A percentile compares a stretch with the other conserved stretches of the same genome.
Evolutionary conservation across 441 rosid genomes (phyloP).

Genomic region (Omphalea diandra): DNA sequence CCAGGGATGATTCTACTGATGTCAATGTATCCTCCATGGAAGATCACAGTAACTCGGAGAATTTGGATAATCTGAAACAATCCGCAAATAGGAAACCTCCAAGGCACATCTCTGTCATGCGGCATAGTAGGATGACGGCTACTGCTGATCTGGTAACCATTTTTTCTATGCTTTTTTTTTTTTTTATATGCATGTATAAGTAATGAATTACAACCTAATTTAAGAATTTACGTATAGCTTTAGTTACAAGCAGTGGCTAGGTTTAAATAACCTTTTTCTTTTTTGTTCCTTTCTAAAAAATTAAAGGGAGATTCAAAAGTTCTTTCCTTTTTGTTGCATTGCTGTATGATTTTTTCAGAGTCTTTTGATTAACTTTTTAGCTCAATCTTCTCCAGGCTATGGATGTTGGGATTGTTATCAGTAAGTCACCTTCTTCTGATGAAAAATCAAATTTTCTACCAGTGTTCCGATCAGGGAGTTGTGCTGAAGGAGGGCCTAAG

Average conservation of each 20-base stretch:
- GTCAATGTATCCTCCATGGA: slow-evolving; percentile 38
- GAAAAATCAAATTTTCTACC: slow-evolving; percentile 60
- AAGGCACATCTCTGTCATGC: slow-evolving; percentile 51
- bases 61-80: slow-evolving; percentile 53
- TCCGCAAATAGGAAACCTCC: slow-evolving; percentile 78
- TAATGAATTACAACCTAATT: background rate
- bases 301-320: background rate
- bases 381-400: slow-evolving; percentile 48
- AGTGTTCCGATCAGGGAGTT: slow-evolving; percentile 78
- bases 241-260: background rate
- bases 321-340: background rate
- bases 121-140: slow-evolving; percentile 46
- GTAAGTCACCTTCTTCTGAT: slow-evolving; percentile 51
- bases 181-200: too few species aligned
- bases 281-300: background rate
- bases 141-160: slow-evolving; percentile 54
- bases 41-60: slow-evolving; percentile 40
- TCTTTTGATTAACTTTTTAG: slow-evolving; percentile 16
- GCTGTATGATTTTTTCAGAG: background rate
- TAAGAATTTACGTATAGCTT: background rate
- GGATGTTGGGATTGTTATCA: slow-evolving; percentile 54
- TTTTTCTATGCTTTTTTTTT: slow-evolving; percentile 12
- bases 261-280: background rate
- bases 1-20: too few species aligned
- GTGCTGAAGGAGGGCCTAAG: slow-evolving; percentile 91